Evolutionary conservation across 352 stramenopile genomes (phyloP).

Genomic region (Stramenopiles sp.): DNA sequence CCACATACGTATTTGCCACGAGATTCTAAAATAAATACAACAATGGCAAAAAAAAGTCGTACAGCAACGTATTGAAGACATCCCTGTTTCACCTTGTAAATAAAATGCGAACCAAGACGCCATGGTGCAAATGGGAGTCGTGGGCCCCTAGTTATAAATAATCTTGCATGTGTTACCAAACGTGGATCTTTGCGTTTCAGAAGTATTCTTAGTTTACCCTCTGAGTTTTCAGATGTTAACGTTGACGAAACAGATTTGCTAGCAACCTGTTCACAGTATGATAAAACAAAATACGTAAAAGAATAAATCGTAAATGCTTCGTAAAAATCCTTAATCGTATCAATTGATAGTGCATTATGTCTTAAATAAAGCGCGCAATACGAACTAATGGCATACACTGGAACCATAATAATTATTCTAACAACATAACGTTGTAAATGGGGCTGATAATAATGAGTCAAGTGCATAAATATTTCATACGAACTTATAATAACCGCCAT

Average conservation of each 20-base stretch:
- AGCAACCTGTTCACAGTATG: too few relatives aligned
- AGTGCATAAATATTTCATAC: slow-evolving; percentile 5
- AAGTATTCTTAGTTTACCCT: too few relatives aligned
- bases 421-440: slow-evolving; percentile 9
- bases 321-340: slow-evolving; percentile 35
- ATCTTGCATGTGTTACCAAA: too few relatives aligned
- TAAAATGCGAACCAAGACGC: slow-evolving; percentile 56
- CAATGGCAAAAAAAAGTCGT: slow-evolving; percentile 38
- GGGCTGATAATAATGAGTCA: slow-evolving; percentile 5
- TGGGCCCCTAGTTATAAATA: too few relatives aligned
- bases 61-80: slow-evolving; percentile 60
- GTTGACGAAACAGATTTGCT: too few relatives aligned
- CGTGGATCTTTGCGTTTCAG: too few relatives aligned
- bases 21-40: slow-evolving; percentile 33
- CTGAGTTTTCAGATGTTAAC: too few relatives aligned
- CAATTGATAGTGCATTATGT: slow-evolving; percentile 32
- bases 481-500: not conserved
- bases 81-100: slow-evolving; percentile 48
- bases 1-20: slow-evolving; percentile 45
- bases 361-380: slow-evolving; percentile 87
- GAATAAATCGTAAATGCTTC: too few relatives aligned
- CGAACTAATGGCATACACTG: slow-evolving; percentile 78
- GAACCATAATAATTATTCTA: slow-evolving; percentile 65
- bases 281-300: too few relatives aligned
- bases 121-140: too few relatives aligned